Percentiles rank a stretch among this genome's conserved stretches.
phyloP scores from a whole-genome alignment of 2,329 filamentous ascomycete species.

The Neonectria coccinea region DNA sequence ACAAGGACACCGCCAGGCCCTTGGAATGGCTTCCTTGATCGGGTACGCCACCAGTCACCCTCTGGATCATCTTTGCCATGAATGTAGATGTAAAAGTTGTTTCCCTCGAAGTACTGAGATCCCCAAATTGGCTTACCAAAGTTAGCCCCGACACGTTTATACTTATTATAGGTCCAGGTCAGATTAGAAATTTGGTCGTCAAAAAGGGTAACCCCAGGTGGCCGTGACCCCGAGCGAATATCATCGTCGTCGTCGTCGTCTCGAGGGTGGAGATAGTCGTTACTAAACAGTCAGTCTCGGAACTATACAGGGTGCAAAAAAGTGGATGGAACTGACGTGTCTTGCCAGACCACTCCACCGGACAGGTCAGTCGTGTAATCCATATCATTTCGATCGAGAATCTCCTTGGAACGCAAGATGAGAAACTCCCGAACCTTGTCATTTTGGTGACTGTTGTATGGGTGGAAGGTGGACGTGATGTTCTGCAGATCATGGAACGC shows the following conservation, averaged over 20 bases:
- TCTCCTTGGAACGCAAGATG: slow-evolving; percentile 75
- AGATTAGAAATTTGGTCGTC: slow-evolving; percentile 84
- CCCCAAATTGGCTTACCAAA: slow-evolving; percentile 46
- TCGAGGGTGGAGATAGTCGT: neutral
- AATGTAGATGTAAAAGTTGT: slow-evolving; percentile 92
- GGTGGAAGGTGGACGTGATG: slow-evolving; percentile 82
- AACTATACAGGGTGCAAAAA: neutral
- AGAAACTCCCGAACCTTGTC: slow-evolving; percentile 84
- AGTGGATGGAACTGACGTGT: slow-evolving; percentile 37
- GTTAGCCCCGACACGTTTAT: slow-evolving; percentile 31
- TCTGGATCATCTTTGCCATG: slow-evolving; percentile 80
- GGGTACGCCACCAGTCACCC: slow-evolving; percentile 77
- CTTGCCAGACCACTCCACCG: slow-evolving; percentile 48
- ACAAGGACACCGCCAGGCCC: slow-evolving; percentile 84
- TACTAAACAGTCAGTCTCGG: neutral
- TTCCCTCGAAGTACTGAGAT: slow-evolving; percentile 88
- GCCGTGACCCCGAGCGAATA: slow-evolving; percentile 17
- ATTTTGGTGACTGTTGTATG: slow-evolving; percentile 88
- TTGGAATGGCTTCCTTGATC: slow-evolving; percentile 58
- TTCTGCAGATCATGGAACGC: slow-evolving; percentile 87
- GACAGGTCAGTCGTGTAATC: slow-evolving; percentile 57
- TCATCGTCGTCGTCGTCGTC: neutral
- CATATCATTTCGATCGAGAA: slow-evolving; percentile 72
- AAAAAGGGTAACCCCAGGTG: slow-evolving; percentile 71
- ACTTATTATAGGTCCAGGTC: slow-evolving; percentile 64